These are phyloP conservation scores for Boletus reticulatus DNA, from an alignment of 768 basidiomycete genomes.

Conservation along the genomic window DNA sequence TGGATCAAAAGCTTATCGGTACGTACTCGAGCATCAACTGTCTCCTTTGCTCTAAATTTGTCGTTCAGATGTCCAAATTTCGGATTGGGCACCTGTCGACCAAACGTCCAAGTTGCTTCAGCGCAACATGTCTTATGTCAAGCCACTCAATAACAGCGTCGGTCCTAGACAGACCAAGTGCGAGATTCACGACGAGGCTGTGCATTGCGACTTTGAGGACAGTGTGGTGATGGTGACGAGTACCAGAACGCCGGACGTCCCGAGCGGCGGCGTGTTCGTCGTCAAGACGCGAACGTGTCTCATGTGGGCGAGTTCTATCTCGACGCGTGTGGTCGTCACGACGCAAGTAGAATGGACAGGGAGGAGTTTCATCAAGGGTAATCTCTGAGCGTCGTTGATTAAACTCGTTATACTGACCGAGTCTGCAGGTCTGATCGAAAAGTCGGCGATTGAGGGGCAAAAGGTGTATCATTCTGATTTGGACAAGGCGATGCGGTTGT, in stretches of 20 bases:
- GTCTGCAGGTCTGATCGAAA: slow-evolving; percentile 83
- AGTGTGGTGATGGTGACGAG: slow-evolving; percentile 83
- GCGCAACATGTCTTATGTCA: slow-evolving; percentile 95
- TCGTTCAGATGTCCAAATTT: slow-evolving; percentile 82
- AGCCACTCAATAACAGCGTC: slow-evolving; percentile 81
- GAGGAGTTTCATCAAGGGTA: slow-evolving; percentile 94
- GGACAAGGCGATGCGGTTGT: slow-evolving; percentile 79
- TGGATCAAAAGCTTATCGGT: slow-evolving; percentile 90
- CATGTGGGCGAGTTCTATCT: slow-evolving; percentile 84
- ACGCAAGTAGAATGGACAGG: slow-evolving; percentile 96
- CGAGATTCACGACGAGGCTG: slow-evolving; percentile 85
- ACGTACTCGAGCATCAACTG: slow-evolving; percentile 23
- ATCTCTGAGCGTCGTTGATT: not conserved
- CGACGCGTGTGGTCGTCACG: slow-evolving; percentile 80
- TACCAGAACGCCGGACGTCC: slow-evolving; percentile 92
- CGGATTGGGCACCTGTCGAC: slow-evolving; percentile 82
- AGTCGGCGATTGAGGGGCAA: slow-evolving; percentile 88
- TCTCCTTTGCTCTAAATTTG: not conserved
- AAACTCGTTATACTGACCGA: not conserved
- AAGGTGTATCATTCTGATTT: slow-evolving; percentile 82
- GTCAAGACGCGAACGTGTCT: slow-evolving; percentile 95
- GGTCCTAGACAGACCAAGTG: slow-evolving; percentile 97
- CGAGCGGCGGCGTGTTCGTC: slow-evolving; percentile 87
- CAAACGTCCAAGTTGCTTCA: slow-evolving; percentile 67
- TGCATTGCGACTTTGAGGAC: slow-evolving; percentile 79